These are phyloP conservation scores for Nannochloris sp. DNA, from an alignment of 139 green algal species.

Conservation along the genomic window DNA sequence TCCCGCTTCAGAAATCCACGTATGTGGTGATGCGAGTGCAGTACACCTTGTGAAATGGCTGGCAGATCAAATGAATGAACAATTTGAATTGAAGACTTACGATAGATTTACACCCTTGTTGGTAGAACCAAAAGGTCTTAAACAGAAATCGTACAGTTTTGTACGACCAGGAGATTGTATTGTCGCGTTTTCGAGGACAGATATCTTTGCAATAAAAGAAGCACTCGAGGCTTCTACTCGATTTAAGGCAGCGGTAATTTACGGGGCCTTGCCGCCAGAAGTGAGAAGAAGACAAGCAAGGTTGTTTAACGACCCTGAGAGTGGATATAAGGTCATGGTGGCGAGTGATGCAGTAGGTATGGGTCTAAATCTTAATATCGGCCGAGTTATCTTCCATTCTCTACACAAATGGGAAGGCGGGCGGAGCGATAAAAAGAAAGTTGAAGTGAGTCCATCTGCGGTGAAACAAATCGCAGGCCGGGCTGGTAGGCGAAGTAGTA, in stretches of 20 bases:
- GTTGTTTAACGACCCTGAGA: slow-evolving; percentile 81
- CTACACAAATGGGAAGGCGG: slow-evolving; percentile 71
- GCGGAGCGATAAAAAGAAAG: neutral
- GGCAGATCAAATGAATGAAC: slow-evolving; percentile 53
- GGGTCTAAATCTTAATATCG: slow-evolving; percentile 96
- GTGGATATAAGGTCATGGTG: slow-evolving; percentile 73
- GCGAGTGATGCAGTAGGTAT: slow-evolving; percentile 94
- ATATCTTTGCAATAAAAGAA: slow-evolving; percentile 71
- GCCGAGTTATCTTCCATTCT: slow-evolving; percentile 78
- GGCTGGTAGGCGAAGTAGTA: slow-evolving; percentile 26
- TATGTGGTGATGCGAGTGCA: slow-evolving; percentile 84
- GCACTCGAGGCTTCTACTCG: slow-evolving; percentile 46
- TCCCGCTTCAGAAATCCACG: slow-evolving; percentile 78
- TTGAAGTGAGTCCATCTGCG: slow-evolving; percentile 16
- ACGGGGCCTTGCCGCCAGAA: slow-evolving; percentile 83
- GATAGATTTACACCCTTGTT: slow-evolving; percentile 20
- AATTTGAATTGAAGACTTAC: slow-evolving; percentile 44
- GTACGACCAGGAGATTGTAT: slow-evolving; percentile 84
- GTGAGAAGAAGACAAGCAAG: slow-evolving; percentile 68
- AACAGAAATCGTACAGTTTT: slow-evolving; percentile 10
- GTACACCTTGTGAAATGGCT: slow-evolving; percentile 63
- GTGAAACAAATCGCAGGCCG: slow-evolving; percentile 48
- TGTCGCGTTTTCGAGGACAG: slow-evolving; percentile 82
- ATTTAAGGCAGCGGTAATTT: slow-evolving; percentile 63
- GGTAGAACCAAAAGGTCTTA: slow-evolving; percentile 20